Evolutionary conservation across 371 early-diverging fungal genomes (phyloP), one percentile per base, ranked within the genome.

Genomic region (Chytridium lagenaria): DNA sequence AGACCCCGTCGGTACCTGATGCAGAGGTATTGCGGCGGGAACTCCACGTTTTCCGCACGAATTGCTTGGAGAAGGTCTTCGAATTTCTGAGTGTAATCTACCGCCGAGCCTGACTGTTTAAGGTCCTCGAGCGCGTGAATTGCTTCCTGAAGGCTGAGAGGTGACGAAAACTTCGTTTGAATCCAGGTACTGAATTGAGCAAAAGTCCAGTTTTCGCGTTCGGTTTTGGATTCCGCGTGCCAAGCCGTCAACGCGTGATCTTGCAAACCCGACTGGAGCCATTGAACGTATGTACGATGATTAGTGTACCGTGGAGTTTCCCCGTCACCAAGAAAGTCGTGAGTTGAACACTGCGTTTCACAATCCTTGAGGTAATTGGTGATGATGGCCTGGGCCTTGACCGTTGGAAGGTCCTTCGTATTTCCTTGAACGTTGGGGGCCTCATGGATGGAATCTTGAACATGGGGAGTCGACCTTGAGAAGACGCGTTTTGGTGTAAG

Each of bases 381-480:
- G 19, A 61, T 34, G 23, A 23, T n/a, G 26, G 7, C 7, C 23
- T 57, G 57, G 7, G 57, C 44, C 44, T 44, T 19, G 44, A 12
- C 12, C 19, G 44, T 7, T 19, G 44, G 44, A 12, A 12, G 44
- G 12, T 7, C 7, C 44, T 44, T 44, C 19, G 57, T 57, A 12
- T 57, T 23, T 5, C 57, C 31, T 57, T 57, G 57, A 57, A 57
- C 15, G n/a, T 30, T 30, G 64, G 64, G 10, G 64, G 64, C 37
- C 12, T 63, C 30, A 63, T 34, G 37, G 34, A 33, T 19, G 64
- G 64, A 15, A 63, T 63, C 64, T 63, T 63, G 37, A 63, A 63
- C 12, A 12, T 19, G 12, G 44, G 44, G 7, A 44, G 44, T 44
- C 44, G 44, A 7, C 19, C 44, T 7, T 12, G 7, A 7, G 7